Percentiles rank a stretch among this genome's conserved stretches.
These are phyloP conservation scores for Claviceps citrina DNA, from an alignment of 2,329 filamentous ascomycete genomes.

Conservation along the genomic window DNA sequence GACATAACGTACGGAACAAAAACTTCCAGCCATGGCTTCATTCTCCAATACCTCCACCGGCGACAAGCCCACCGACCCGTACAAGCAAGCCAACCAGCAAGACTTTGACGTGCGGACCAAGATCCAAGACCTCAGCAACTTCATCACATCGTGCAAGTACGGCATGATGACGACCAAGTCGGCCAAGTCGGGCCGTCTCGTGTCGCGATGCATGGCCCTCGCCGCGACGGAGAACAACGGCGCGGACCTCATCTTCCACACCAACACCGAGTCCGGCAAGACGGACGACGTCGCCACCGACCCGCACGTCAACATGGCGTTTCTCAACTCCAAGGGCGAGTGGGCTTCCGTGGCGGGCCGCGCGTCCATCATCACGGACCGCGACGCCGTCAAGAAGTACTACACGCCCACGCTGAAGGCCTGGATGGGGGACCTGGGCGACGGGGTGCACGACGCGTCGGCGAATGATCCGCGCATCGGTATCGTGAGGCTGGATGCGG, in stretches of 20 bases:
- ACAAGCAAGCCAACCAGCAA: conserved; percentile 59
- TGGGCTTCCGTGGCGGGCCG: conserved; percentile 78
- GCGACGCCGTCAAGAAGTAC: conserved; percentile 52
- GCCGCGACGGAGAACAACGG: conserved; percentile 67
- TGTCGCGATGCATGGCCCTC: conserved; percentile 75
- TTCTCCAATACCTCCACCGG: conserved; percentile 43
- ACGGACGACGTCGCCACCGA: conserved; percentile 63
- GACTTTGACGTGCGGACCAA: conserved; percentile 54
- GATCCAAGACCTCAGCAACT: conserved; percentile 55
- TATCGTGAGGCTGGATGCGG: conserved; percentile 60
- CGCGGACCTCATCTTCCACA: conserved; percentile 76
- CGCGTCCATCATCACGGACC: conserved; percentile 54
- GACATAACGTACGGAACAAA: background rate
- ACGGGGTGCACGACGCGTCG: conserved; percentile 69
- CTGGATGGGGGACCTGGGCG: conserved; percentile 74
- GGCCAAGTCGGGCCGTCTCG: conserved; percentile 46
- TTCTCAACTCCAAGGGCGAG: conserved; percentile 59
- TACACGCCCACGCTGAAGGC: conserved; percentile 62
- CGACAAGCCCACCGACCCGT: conserved; percentile 55
- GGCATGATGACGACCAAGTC: conserved; percentile 78
- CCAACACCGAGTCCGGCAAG: conserved; percentile 81
- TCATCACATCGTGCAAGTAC: conserved; percentile 62
- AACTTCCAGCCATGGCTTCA: conserved; percentile 23
- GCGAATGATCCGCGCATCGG: conserved; percentile 70
- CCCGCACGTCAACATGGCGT: conserved; percentile 64